Base-by-base conservation (phyloP, 2,329 filamentous ascomycete species). In the Teratosphaeria gauchensis region DNA sequence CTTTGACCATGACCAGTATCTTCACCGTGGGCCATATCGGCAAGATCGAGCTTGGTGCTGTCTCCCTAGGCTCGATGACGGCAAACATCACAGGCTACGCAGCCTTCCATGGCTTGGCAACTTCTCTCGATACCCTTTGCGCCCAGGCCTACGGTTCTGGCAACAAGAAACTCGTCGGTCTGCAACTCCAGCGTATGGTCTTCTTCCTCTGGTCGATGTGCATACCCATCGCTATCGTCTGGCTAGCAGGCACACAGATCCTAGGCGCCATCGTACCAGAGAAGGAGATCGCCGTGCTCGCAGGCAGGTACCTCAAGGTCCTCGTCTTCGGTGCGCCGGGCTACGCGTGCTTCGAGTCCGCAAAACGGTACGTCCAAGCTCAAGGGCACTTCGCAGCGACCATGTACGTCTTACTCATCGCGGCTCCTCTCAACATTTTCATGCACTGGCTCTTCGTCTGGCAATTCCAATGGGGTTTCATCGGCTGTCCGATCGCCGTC, bases 81-180 rank as follows among this genome's bases (percentile, higher is more conserved):
- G 77, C 77, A 0, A 76, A 74, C 53, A 78, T 79, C 31, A 79
- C 77, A 2, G 77, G 77, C 1, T 78, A 77, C 59, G 72, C 76
- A 1, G 74, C 78, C 14, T 78, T 77, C 56, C 76, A 78, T 64
- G 77, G 91, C n/a, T 80, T 97, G 14, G 87, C 91, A 0, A 97
- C 92, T 4, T 90, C 87, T 63, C 79, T 97, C 42, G 92, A 97
- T 74, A 97, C 92, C 0, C 84, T 97, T 2, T 96, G 92, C 72
- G 84, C 92, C 0, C 92, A 97, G 73, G 92, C 94, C 0, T 97
- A 95, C 70, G 92, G 94, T 2, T 95, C 89, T 0, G 92, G 92
- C 0, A 88, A 88, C 71, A 95, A 88, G 70, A 88, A 92, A 65
- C 82, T 97, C 4, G 92, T 97, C 59, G 92, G 89, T 1, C 73